Percentiles rank a stretch among this genome's conserved stretches.
phyloP scores from a whole-genome alignment of 2,329 filamentous ascomycete genomes.

The Trichoderma polysporum region DNA sequence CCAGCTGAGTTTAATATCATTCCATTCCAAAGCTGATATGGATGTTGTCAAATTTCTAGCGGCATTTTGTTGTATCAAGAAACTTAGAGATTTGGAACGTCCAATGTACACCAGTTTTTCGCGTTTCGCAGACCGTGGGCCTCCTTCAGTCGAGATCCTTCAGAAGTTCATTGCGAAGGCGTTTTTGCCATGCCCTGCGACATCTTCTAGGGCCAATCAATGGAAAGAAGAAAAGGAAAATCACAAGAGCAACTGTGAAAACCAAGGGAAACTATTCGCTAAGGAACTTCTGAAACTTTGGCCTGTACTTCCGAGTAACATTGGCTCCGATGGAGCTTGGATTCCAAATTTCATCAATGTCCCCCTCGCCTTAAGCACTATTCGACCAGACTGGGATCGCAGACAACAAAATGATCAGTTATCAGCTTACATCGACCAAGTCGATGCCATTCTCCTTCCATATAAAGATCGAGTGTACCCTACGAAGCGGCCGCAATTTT shows the following conservation, averaged over 20 bases:
- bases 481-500: background rate
- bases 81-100: background rate
- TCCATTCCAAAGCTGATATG: conserved; percentile 6
- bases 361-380: background rate
- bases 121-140: conserved; percentile 19
- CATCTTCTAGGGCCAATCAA: background rate
- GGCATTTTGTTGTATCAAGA: background rate
- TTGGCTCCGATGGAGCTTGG: background rate
- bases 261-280: background rate
- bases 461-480: background rate
- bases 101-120: conserved; percentile 12
- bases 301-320: background rate
- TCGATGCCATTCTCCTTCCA: background rate
- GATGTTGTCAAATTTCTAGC: conserved; percentile 20
- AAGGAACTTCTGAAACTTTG: conserved; percentile 8
- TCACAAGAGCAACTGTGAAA: background rate
- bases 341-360: background rate
- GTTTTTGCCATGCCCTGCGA: background rate
- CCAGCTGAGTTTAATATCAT: conserved; percentile 21
- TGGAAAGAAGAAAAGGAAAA: background rate
- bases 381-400: conserved; percentile 6
- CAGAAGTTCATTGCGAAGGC: background rate
- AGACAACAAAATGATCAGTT: conserved; percentile 1
- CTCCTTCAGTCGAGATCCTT: background rate
- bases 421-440: background rate